phyloP scores from a whole-genome alignment of 768 basidiomycete species.

The Amanita molliuscula region DNA sequence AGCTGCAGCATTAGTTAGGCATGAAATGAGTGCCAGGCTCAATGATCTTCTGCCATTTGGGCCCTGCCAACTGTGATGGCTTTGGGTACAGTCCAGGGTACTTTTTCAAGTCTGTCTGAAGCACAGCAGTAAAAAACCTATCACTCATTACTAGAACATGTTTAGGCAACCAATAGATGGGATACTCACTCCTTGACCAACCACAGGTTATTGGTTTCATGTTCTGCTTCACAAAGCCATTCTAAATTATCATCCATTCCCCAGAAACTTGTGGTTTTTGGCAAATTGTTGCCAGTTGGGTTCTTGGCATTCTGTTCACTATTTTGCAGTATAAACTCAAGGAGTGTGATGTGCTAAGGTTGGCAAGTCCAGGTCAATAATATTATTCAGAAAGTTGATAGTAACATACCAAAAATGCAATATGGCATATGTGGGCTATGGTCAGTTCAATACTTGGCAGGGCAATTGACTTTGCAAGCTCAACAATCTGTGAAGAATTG shows the following conservation, averaged over 20 bases:
- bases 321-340: background rate
- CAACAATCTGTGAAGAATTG: background rate
- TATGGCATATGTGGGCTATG: background rate
- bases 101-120: background rate
- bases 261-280: background rate
- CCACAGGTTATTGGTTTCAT: background rate
- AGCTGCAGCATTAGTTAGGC: background rate
- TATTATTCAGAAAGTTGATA: too few relatives aligned
- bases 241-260: background rate
- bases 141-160: background rate
- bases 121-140: background rate
- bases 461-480: background rate
- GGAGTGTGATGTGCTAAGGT: background rate
- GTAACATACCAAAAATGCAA: background rate
- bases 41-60: background rate
- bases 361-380: background rate
- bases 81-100: background rate
- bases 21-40: background rate
- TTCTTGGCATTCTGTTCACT: background rate
- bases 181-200: background rate
- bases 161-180: background rate
- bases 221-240: background rate
- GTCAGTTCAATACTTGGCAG: background rate
- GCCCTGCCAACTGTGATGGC: background rate
- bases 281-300: background rate